Evolutionary conservation across 148 eudicot species (phyloP), one percentile per base, ranked within the genome.

Genomic region (Rhododendron vialii): DNA sequence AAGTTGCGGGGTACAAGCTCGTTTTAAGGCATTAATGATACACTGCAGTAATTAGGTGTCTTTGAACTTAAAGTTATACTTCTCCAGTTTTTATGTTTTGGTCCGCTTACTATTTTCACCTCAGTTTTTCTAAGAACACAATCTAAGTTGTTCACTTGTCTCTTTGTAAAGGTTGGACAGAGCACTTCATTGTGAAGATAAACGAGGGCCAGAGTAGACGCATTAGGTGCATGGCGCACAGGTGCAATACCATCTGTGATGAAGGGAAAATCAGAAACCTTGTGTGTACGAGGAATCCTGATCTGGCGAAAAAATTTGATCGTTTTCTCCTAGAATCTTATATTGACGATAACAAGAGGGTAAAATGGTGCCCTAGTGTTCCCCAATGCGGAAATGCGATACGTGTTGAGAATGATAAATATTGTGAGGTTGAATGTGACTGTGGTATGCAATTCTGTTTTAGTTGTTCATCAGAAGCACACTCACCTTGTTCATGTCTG

Each of bases 311-410:
- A 85, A 94, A 92, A 82, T 94, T 94, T 88, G 95, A 93, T 57
- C 92, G 94, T 12, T 93, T 88, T 89, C 90, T 94, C 80, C 92
- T 92, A 1, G 95, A 93, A 85, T 94, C 98, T 22, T 94, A 94
- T 86, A 92, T 94, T 55, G 98, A 94, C 85, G 95, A 93, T 85
- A 94, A 94, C 84, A 92, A 88, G 83, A 91, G 84, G 93, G 95
- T 93, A 17, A 90, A 91, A 78, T 94, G 98, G 98, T 94, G 98
- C 85, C 98, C 95, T 1, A 93, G 98, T 88, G 69, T 87, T 81
- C 98, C 98, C 43, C 98, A 93, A 82, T 94, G 98, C 84, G 95
- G 98, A 41, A 94, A 92, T 91, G 98, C 98, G 18, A 93, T 93
- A 30, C 91, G 95, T 36, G 92, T 91, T 13, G 93, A 93, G 82